These are phyloP conservation scores for Zychaea mexicana DNA, from an alignment of 371 early-diverging fungal species.

Conservation along the genomic window DNA sequence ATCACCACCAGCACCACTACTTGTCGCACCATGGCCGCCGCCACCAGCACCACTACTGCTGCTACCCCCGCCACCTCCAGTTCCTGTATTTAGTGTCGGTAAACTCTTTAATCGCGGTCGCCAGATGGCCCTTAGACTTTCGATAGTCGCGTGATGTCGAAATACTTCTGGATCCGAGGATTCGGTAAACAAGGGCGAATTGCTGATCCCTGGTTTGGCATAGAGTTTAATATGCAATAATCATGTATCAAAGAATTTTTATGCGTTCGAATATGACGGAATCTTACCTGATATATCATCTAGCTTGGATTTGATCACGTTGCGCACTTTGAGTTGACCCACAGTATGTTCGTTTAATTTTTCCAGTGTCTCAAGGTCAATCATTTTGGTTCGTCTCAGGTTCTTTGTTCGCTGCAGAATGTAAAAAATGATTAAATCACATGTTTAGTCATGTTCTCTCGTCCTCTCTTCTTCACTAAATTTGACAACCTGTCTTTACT, in stretches of 20 bases:
- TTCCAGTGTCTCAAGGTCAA: slow-evolving; percentile 44
- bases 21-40: background rate
- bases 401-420: slow-evolving; percentile 32
- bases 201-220: slow-evolving; percentile 36
- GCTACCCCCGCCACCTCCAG: background rate
- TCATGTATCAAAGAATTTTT: too few relatives aligned
- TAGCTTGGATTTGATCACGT: slow-evolving; percentile 63
- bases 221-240: too few relatives aligned
- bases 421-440: too few relatives aligned
- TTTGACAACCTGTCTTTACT: background rate
- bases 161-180: slow-evolving; percentile 64
- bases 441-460: background rate
- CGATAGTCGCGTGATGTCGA: slow-evolving; percentile 59
- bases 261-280: background rate
- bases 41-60: background rate
- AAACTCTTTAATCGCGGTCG: slow-evolving; percentile 46
- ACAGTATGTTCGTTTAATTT: slow-evolving; percentile 42
- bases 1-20: background rate
- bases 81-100: background rate
- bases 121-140: slow-evolving; percentile 62
- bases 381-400: slow-evolving; percentile 27
- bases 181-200: slow-evolving; percentile 50
- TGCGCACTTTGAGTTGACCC: slow-evolving; percentile 52
- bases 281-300: slow-evolving; percentile 61
- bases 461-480: background rate